A percentile compares a stretch with the other conserved stretches of the same genome.
Evolutionary conservation across 2,329 filamentous ascomycete species (phyloP).

Genomic region (Ceratocystis papillata): DNA sequence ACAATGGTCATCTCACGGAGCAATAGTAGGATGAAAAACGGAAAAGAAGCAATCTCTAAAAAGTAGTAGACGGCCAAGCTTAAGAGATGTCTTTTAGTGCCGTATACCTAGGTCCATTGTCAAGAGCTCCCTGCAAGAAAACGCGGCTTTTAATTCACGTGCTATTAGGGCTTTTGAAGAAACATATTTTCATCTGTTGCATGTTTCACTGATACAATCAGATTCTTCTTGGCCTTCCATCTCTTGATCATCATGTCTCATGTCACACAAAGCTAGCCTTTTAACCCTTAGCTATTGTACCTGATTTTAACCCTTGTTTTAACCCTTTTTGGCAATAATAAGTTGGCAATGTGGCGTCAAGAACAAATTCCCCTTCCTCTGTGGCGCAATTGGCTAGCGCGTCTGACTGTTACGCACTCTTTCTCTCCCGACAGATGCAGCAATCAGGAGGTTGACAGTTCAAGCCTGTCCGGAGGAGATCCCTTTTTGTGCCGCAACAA

Average conservation of each 20-base stretch:
- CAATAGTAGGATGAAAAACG: not conserved
- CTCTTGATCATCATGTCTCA: not conserved
- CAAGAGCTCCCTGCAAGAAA: too few species aligned
- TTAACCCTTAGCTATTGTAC: too few species aligned
- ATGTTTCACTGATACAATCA: too few species aligned
- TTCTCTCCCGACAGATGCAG: not conserved
- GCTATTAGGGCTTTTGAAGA: too few species aligned
- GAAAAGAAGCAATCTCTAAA: not conserved
- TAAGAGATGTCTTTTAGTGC: too few species aligned
- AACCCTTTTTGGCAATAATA: not conserved
- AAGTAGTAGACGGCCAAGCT: too few species aligned
- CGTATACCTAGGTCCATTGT: too few species aligned
- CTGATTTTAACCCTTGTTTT: not conserved
- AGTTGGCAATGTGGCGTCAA: not conserved
- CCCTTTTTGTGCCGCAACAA: constrained; percentile 3
- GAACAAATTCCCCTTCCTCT: constrained; percentile 11
- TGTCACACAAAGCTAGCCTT: not conserved
- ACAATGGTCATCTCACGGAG: not conserved
- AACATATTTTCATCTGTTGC: too few species aligned
- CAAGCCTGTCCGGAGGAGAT: constrained; percentile 25
- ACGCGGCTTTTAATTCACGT: too few species aligned
- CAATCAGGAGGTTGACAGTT: constrained; percentile 25
- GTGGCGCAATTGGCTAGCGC: constrained; percentile 48
- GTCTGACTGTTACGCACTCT: constrained; percentile 42
- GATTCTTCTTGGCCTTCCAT: too few species aligned